phyloP scores from a whole-genome alignment of 2,329 filamentous ascomycete species.

The Aspergillus neoniger region DNA sequence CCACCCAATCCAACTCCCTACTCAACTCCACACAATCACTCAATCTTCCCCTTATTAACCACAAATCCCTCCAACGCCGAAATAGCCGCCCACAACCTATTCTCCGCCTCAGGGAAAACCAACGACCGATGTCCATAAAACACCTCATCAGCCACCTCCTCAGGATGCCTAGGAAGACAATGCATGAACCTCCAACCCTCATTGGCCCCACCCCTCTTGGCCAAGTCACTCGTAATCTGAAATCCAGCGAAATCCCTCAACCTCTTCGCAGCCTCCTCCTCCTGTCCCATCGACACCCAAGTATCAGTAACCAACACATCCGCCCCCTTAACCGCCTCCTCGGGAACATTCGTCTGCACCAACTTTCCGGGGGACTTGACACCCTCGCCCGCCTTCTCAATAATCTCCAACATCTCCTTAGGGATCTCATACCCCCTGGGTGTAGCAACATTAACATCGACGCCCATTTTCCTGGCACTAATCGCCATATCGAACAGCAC shows the following conservation, averaged over 20 bases:
- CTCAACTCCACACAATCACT: neutral
- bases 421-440: slow-evolving; percentile 84
- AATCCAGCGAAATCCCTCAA: slow-evolving; percentile 83
- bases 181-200: slow-evolving; percentile 97
- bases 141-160: slow-evolving; percentile 92
- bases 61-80: slow-evolving; percentile 85
- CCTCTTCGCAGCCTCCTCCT: slow-evolving; percentile 75
- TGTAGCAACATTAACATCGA: slow-evolving; percentile 83
- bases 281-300: slow-evolving; percentile 98
- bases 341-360: slow-evolving; percentile 73
- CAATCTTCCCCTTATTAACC: slow-evolving; percentile 85
- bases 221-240: slow-evolving; percentile 86
- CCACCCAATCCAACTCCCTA: neutral
- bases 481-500: slow-evolving; percentile 93
- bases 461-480: slow-evolving; percentile 80
- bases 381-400: slow-evolving; percentile 62
- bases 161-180: slow-evolving; percentile 85
- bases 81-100: slow-evolving; percentile 88
- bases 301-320: slow-evolving; percentile 95
- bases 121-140: slow-evolving; percentile 85
- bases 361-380: slow-evolving; percentile 66
- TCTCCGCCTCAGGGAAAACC: slow-evolving; percentile 93
- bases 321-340: slow-evolving; percentile 80
- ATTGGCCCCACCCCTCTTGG: slow-evolving; percentile 81
- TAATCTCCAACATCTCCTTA: slow-evolving; percentile 69